Base-by-base conservation (phyloP, 2,329 filamentous ascomycete species). In the Raffaelea ambrosiae region DNA sequence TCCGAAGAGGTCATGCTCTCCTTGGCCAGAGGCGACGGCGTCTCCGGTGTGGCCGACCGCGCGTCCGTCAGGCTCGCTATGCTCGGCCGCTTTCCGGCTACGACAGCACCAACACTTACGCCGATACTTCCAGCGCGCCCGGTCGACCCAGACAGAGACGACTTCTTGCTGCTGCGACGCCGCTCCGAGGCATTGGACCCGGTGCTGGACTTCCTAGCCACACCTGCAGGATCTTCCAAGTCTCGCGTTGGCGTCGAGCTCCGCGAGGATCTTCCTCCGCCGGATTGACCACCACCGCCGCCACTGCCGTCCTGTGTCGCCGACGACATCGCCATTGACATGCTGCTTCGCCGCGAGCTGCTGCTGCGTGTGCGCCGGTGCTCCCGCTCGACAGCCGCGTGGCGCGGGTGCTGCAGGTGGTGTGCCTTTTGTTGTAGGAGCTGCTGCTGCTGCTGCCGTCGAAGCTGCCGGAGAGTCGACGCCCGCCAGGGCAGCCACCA, bases 401-500 rank as follows among this genome's bases (percentile, higher is more conserved):
- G 65, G 4, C 70, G 71, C 20, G 65, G 66, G 42, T 67, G 67
- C 11, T 59, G 59, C 59, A 68, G 72, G 38, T 69, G 60, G 16
- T 59, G 59, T 23, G 58, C 64, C n/a, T 62, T 58, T 44, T 45
- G 33, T 2, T 45, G 42, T 3, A 39, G 14, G 31, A 33, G 31
- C 5, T 43, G 5, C 14, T 29, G 41, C 41, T 31, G 48, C 47
- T 54, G 53, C 47, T 53, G 68, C n/a, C 3, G 46, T 11, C 9
- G 40, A 7, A 14, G 21, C 21, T 11, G 40, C 40, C 11, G 13
- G 20, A 11, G 69, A 73, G 35, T 3, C 21, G 14, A 14, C 22
- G 71, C 76, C 31, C 77, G 69, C 75, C 85, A 88, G 0, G 87
- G 86, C 2, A 88, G 79, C 85, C 90, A 94, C 88, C 88, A 94